Conservation (phyloP, 345 rosid species). For the Populus simonii region DNA sequence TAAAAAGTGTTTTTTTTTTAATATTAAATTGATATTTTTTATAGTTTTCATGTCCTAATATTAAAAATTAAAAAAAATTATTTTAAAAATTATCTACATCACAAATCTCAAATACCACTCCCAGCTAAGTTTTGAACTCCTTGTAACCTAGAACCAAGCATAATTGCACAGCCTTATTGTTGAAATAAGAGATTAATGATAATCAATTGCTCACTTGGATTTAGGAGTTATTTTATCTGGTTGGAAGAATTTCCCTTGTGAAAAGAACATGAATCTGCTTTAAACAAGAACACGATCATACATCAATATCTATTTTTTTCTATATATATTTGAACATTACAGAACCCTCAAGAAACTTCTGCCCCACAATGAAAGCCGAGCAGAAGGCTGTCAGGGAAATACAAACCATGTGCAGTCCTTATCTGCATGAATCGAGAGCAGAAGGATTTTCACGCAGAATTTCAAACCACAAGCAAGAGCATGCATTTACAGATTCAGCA, state of each 20-base stretch:
- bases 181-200: too few species aligned
- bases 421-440: neutral
- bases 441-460: neutral
- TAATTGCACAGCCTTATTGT: too few species aligned
- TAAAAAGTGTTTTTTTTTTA: too few species aligned
- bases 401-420: neutral
- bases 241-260: too few species aligned
- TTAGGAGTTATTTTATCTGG: too few species aligned
- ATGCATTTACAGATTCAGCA: neutral
- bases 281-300: neutral
- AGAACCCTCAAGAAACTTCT: neutral
- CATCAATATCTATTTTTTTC: neutral
- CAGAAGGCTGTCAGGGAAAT: neutral
- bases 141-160: too few species aligned
- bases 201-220: too few species aligned
- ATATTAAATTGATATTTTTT: too few species aligned
- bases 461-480: neutral
- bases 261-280: neutral
- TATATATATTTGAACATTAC: constrained; percentile 9
- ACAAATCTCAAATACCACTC: too few species aligned
- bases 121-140: too few species aligned
- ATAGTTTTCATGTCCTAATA: fast-evolving
- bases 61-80: too few species aligned
- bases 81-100: too few species aligned
- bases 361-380: neutral